Evolutionary conservation across 495 filamentous ascomycete species (phyloP), one percentile per base, ranked within the genome.

Genomic region (Xylaria castorea): DNA sequence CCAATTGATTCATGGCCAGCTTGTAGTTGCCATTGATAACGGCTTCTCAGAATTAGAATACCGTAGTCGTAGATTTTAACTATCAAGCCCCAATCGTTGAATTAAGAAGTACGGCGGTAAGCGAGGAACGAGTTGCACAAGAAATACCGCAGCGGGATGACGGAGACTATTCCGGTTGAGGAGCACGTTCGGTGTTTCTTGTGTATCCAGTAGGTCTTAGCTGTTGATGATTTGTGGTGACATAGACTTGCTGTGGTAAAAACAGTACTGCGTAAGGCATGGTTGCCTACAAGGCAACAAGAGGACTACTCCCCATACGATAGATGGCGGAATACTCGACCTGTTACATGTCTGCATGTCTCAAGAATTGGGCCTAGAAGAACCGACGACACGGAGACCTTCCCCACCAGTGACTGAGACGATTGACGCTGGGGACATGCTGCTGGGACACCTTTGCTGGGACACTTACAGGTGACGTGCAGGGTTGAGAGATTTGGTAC

Each of bases 401-500:
- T 12, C 11, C 18, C 70, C 63, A 75, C 75, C 64, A 74, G 73
- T 60, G 72, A 72, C 68, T 44, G 25, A 32, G 22, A 48, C 20
- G 70, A 74, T 71, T n/a, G 60, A 72, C 62, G 48, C 48, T 66
- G 60, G 70, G 70, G 75, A 75, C 71, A 72, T 74, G 75, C 72
- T 67, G 70, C 67, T 76, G 70, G 68, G 77, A 63, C 32, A 69
- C 65, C 70, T 34, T 60, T 67, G 69, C 67, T 73, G 70, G 68
- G 72, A 64, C 60, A 69, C 70, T 66, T 73, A 65, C 71, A 50
- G 74, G 61, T 80, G 78, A 80, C 78, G 76, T 78, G 78, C 78
- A 80, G 69, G 71, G 71, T 72, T 71, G 48, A 55, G 72, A 77
- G 71, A 79, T 73, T n/a, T 76, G 74, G 75, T 78, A 77, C 78